These are phyloP conservation scores for Pyrenula massariospora DNA, from an alignment of 495 filamentous ascomycete genomes.

Conservation along the genomic window DNA sequence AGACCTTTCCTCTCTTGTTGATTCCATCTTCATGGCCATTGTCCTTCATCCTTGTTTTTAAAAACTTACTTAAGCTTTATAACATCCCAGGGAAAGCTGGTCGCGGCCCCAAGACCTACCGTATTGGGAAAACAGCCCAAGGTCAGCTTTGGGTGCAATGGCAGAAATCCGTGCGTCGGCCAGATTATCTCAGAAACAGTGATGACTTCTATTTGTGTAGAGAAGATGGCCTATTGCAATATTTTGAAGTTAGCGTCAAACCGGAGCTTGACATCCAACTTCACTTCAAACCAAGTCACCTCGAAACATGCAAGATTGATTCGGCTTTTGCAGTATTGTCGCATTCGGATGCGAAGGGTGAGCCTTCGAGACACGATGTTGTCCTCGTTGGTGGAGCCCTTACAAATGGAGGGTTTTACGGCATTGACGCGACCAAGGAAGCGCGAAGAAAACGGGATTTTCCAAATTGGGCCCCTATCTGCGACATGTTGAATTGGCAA, in stretches of 20 bases:
- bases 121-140: conserved; percentile 1
- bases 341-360: background rate
- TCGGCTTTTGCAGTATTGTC: conserved; percentile 29
- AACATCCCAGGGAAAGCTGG: background rate
- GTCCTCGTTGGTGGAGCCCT: conserved; percentile 71
- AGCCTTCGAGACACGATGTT: conserved; percentile 45
- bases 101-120: background rate
- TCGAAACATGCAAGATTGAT: conserved; percentile 15
- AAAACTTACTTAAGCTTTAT: background rate
- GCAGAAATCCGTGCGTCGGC: conserved; percentile 57
- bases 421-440: conserved; percentile 42
- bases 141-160: conserved; percentile 45
- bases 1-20: conserved; percentile 52
- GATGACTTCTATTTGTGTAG: conserved; percentile 71
- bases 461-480: conserved; percentile 73
- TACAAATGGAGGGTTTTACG: conserved; percentile 68
- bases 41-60: background rate
- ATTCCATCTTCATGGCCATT: conserved; percentile 35
- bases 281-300: background rate
- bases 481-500: background rate
- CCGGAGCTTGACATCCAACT: background rate
- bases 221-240: conserved; percentile 66
- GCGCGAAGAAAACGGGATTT: conserved; percentile 45
- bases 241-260: conserved; percentile 43
- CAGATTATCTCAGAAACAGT: conserved; percentile 40